These are phyloP conservation scores for Nemania sp. DNA, from an alignment of 2,329 filamentous ascomycete species.

Conservation along the genomic window DNA sequence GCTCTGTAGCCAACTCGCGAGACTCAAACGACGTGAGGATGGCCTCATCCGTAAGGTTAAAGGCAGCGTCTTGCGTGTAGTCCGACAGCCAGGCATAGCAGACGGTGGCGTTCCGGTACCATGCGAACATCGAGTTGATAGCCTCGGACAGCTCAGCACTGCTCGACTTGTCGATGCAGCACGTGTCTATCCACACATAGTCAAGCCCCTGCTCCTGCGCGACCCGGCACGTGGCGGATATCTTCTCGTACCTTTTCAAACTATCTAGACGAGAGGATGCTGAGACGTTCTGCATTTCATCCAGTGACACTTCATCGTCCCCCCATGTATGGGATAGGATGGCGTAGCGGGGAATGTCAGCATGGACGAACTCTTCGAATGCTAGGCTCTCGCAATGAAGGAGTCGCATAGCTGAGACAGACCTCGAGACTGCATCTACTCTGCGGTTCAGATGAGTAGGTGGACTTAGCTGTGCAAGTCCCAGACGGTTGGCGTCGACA, in stretches of 20 bases:
- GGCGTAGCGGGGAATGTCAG: conserved; percentile 41
- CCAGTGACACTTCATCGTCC: conserved; percentile 36
- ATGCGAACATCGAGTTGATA: conserved; percentile 46
- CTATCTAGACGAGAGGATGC: not conserved
- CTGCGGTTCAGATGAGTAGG: not conserved
- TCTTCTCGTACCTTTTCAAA: conserved; percentile 34
- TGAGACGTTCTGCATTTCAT: conserved; percentile 31
- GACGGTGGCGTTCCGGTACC: conserved; percentile 38
- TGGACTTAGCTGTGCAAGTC: no score
- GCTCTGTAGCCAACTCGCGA: conserved; percentile 32
- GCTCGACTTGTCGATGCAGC: conserved; percentile 45
- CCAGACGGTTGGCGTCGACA: no score
- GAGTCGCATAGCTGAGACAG: conserved; percentile 36
- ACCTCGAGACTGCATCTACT: not conserved
- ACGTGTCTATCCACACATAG: conserved; percentile 45
- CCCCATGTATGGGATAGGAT: conserved; percentile 45
- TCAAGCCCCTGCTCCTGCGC: conserved; percentile 35
- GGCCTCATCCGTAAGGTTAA: conserved; percentile 29
- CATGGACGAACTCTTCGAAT: conserved; percentile 41
- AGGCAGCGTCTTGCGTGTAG: conserved; percentile 27
- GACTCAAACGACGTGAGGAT: conserved; percentile 37
- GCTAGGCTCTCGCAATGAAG: conserved; percentile 38
- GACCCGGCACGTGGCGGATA: conserved; percentile 34
- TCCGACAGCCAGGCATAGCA: conserved; percentile 43
- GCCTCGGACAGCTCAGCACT: conserved; percentile 44